Base-by-base conservation (phyloP, 805 yeast genomes). In the Lachancea quebecensis region DNA sequence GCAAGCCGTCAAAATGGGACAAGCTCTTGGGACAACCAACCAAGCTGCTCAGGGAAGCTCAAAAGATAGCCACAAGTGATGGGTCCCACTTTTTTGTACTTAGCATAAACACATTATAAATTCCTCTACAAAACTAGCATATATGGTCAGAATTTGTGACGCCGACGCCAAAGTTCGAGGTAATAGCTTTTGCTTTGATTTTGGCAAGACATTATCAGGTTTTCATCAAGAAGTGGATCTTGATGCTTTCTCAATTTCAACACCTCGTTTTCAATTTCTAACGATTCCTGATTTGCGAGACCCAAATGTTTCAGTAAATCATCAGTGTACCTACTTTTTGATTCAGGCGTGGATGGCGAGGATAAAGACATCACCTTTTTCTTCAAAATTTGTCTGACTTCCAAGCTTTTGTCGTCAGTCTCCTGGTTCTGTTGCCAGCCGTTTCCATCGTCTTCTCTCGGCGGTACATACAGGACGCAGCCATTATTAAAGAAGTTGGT, bases 1-100 rank as follows among this genome's bases (percentile, higher is more conserved):
- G n/a, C 82, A 88, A 54, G 75, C 71, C 51, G 89, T 93, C 39
- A 79, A 81, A 60, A 79, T 91, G 79, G 99, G 99, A 10, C 83
- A 91, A 67, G 58, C 76, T 10, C 68, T 90, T 38, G 96, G 96
- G 7, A 21, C 4, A 21, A 21, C 25, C 6, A 21, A 7, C 7
- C 25, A 21, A 21, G 7, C 25, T 18, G 66, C 33, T 30, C 33
- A 11, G 5, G 14, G 8, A 30, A 14, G 33, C 33, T 30, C 9
- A 30, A 9, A 34, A 39, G 37, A 34, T 5, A 5, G 12, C 16
- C 44, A 38, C 10, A 30, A 21, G 18, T 36, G 12, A 17, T 15
- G 12, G n/a, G 15, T 16, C 30, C 5, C 38, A 35, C 21, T 14
- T 17, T 29, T 27, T 11, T 16, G 11, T 15, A 9, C 17, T 16